Evolutionary conservation across 805 yeast genomes (phyloP).

Genomic region (Candida railenensis): DNA sequence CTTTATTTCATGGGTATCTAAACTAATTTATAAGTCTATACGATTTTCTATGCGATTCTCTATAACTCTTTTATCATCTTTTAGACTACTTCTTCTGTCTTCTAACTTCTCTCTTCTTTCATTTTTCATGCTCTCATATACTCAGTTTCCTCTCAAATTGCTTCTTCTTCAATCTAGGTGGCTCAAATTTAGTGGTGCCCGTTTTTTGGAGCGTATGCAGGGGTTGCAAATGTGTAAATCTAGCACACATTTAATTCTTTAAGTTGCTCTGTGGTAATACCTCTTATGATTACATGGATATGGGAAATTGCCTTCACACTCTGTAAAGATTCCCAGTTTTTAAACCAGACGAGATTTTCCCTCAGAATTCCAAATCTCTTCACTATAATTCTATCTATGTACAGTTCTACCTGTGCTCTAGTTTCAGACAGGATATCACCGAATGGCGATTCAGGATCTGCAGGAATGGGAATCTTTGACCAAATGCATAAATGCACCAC

Average conservation of each 20-base stretch:
- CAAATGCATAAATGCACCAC: slow-evolving; percentile 64
- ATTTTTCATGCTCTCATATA: too few species aligned
- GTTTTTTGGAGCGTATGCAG: background rate
- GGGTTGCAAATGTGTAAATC: background rate
- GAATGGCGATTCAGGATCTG: slow-evolving; percentile 47
- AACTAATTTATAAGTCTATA: too few species aligned
- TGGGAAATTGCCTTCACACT: slow-evolving; percentile 68
- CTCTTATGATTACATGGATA: slow-evolving; percentile 60
- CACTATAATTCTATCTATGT: slow-evolving; percentile 50
- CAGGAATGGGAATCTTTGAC: slow-evolving; percentile 57
- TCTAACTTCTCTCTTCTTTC: too few species aligned
- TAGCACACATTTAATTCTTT: slow-evolving; percentile 3
- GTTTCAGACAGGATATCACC: slow-evolving; percentile 51
- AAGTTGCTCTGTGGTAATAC: slow-evolving; percentile 26
- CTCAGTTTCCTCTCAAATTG: too few species aligned
- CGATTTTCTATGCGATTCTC: too few species aligned
- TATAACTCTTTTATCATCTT: too few species aligned
- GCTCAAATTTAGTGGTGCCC: too few species aligned
- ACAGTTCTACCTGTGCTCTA: slow-evolving; percentile 41
- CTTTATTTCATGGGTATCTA: too few species aligned
- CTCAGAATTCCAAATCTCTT: slow-evolving; percentile 38
- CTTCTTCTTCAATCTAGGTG: too few species aligned
- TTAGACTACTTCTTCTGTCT: too few species aligned
- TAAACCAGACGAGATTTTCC: slow-evolving; percentile 59
- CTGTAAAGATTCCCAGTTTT: slow-evolving; percentile 69